Evolutionary conservation across 371 early-diverging fungal genomes (phyloP), one percentile per base, ranked within the genome.

Genomic region (Mucor velutinosus): DNA sequence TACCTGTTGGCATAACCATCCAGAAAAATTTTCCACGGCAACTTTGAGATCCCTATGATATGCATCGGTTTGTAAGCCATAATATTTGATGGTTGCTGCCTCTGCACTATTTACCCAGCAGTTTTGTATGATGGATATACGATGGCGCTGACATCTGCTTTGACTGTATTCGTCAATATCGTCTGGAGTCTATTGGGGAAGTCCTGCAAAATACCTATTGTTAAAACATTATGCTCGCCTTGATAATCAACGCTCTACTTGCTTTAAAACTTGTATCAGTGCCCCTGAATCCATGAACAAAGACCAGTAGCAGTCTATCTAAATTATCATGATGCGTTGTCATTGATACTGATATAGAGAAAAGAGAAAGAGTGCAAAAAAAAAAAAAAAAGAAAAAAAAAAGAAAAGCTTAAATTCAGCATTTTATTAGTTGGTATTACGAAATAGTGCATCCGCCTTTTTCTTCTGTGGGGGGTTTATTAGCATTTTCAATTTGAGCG

Each of bases 401-500:
- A 27, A 41, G 25, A 43, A 41, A 39, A 49, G 32, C 19, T 49
- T 21, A 58, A 30, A 58, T 55, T 15, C 55, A 51, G 19, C 3
- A 30, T 17, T 29, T 45, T 41, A 51, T 51, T 51, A 23, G 23
- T 21, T 51, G 51, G 51, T 51, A 51, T 51, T 23, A 51, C 51
- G 51, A 51, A 51, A 51, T 51, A 51, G 25, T 51, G 25, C 89
- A 89, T 10, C 76, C 83, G 58, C 74, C 78, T 66, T 86, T 83
- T 64, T 85, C 84, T 71, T 86, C 89, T 21, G 85, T 70, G 29
- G 88, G 83, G 23, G 86, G 86, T 43, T 85, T 87, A 41, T 86
- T 80, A 14, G 83, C 82, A 64, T 89, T 87, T 76, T 91, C 92
- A 70, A 91, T 87, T 63, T 87, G 84, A 30, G 85, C 82, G 59